Base-by-base conservation (phyloP, 1,284 basidiomycete species). In the Cryptococcus hybrid region DNA sequence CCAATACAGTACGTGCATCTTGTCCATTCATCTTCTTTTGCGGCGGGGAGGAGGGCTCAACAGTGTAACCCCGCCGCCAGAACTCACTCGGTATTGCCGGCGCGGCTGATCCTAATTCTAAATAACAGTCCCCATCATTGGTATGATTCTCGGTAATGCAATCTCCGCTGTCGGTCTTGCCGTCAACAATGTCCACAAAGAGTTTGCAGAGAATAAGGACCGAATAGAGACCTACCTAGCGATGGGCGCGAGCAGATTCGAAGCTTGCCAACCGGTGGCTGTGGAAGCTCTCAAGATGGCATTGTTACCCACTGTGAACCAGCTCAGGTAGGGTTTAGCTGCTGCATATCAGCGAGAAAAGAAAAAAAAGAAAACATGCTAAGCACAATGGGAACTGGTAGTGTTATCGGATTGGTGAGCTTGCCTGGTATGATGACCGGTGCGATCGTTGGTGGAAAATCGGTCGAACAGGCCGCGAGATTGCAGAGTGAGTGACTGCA, bases 61-160 rank as follows among this genome's bases (percentile, higher is more conserved):
- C 24, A 24, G 24, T 24, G 24, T 24, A 24, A 24, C 24, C 24
- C 24, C 24, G 24, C 24, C 24, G 24, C 24, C 24, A 24, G 24
- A 36, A 39, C 35, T 42, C 35, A 43, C 38, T 44, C 8, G 7
- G 24, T 49, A 11, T 39, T 18, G 36, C 30, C 38, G 11, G n/a
- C 24, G 24, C 24, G 24, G 24, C 24, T 45, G 3, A 5, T 24
- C 24, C 9, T 30, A 24, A 36, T 35, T 50, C 37, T 15, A 46
- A 42, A 3, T 38, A 11, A 38, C 42, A 91, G 89, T 92, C 57
- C 89, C 89, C 7, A 84, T 91, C 51, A 82, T 91, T 7, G 90
- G 90, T n/a, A 92, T 92, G 90, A 80, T 92, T 2, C 88, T 89
- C 52, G 90, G 90, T 3, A 85, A 83, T 58, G 86, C 88, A 0